phyloP scores from a whole-genome alignment of 2,329 filamentous ascomycete species.

The Epichloe brachyelytri region DNA sequence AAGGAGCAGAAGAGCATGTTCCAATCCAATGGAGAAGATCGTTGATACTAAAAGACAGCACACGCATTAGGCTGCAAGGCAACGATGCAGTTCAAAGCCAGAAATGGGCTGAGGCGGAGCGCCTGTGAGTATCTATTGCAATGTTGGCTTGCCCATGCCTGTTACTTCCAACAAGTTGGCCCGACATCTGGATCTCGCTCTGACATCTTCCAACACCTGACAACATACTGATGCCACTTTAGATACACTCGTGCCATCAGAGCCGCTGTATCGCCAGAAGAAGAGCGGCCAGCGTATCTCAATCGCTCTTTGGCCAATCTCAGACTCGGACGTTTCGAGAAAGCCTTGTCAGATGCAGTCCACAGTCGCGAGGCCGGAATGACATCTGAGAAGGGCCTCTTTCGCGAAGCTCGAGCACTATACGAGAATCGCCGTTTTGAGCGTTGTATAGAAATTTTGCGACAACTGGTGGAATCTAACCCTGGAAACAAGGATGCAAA shows the following conservation, averaged over 20 bases:
- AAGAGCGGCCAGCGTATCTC: constrained; percentile 20
- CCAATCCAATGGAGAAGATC: constrained; percentile 23
- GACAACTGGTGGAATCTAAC: neutral
- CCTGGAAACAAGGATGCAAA: neutral
- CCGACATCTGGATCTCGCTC: too few relatives aligned
- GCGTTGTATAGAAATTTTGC: constrained; percentile 22
- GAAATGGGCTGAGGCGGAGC: constrained; percentile 18
- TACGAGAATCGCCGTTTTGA: constrained; percentile 28
- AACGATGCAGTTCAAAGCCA: constrained; percentile 18
- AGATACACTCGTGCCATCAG: constrained; percentile 26
- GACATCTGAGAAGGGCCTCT: constrained; percentile 29
- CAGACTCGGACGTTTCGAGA: constrained; percentile 14
- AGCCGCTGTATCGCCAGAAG: constrained; percentile 19
- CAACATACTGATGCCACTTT: neutral
- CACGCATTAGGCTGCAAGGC: constrained; percentile 16
- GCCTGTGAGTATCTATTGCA: constrained; percentile 16
- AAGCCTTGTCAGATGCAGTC: constrained; percentile 19
- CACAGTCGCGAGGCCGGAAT: constrained; percentile 5
- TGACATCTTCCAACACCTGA: too few relatives aligned
- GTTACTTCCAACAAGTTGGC: too few relatives aligned
- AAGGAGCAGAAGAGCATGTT: constrained; percentile 22
- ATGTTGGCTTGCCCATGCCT: neutral
- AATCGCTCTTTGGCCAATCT: constrained; percentile 25
- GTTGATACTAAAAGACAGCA: constrained; percentile 1
- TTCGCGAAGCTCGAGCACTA: constrained; percentile 30